Evolutionary conservation across 1,284 basidiomycete species (phyloP), one percentile per base, ranked within the genome.

Genomic region (Microbotryomycetes sp.): DNA sequence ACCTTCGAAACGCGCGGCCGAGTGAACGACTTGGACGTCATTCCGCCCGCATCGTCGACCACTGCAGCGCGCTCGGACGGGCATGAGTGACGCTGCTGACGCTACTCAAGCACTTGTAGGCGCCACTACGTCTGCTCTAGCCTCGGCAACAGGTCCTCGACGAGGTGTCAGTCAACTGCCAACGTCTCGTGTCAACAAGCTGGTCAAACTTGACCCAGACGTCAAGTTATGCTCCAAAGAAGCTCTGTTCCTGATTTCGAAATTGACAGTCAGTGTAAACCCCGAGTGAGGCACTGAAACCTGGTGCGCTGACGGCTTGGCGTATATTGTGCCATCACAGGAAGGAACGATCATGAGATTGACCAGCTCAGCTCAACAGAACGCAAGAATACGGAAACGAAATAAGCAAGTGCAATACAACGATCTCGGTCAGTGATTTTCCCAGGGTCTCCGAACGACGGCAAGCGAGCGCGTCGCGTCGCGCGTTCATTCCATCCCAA

Each of bases 171-270:
- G 36, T 19, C 36, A 42, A 5, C 74, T 78, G 56, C 78, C 78
- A 6, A 70, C 75, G 6, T 69, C 74, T n/a, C 71, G 77, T 31
- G 71, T 80, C 14, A 76, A 77, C 66, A 71, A 72, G 65, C 78
- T 79, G 63, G 72, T 78, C 67, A 79, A 78, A 63, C 76, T 77
- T 9, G 79, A 80, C n/a, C 30, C 50, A 52, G 79, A 79, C 23
- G 63, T 79, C 60, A 74, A 76, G 49, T 74, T 76, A 67, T 76
- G 77, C 71, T 74, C 70, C 25, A 74, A 70, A 32, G 79, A 80
- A 63, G 78, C 78, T 47, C 69, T 74, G 5, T 80, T 79, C 56
- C 71, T 79, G 64, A 72, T 79, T 28, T 70, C 75, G 19, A 74
- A 77, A 28, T 76, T 77, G 16, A 75, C 78, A 14, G 77, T 78